Conservation (phyloP, 2,329 filamentous ascomycete species). For the Talaromyces sp. region DNA sequence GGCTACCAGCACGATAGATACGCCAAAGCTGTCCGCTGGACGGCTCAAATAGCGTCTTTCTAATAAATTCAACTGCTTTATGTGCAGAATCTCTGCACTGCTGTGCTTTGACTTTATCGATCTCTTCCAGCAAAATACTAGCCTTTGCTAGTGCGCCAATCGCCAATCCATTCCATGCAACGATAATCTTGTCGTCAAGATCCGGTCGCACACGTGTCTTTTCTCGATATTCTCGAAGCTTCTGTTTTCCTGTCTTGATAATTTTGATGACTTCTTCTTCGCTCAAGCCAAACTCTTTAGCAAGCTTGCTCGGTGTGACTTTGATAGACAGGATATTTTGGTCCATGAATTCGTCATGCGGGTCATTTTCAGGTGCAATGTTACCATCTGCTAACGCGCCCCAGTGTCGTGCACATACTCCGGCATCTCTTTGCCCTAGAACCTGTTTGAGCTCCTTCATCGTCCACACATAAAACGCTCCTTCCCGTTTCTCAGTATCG, state of each 20-base stretch:
- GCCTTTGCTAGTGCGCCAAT: slow-evolving; percentile 78
- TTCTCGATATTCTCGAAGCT: slow-evolving; percentile 68
- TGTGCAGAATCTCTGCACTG: slow-evolving; percentile 65
- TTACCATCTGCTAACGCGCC: slow-evolving; percentile 82
- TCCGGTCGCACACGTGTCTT: slow-evolving; percentile 71
- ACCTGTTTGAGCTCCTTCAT: slow-evolving; percentile 78
- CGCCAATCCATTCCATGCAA: slow-evolving; percentile 83
- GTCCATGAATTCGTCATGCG: slow-evolving; percentile 89
- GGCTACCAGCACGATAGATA: slow-evolving; percentile 64
- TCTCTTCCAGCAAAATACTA: slow-evolving; percentile 61
- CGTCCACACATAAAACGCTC: slow-evolving; percentile 94
- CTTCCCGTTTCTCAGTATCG: slow-evolving; percentile 79
- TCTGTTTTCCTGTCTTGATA: slow-evolving; percentile 63
- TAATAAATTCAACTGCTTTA: slow-evolving; percentile 69
- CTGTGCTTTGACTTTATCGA: slow-evolving; percentile 56
- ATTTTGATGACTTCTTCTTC: slow-evolving; percentile 66
- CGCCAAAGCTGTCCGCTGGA: slow-evolving; percentile 63
- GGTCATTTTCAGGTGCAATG: slow-evolving; percentile 75
- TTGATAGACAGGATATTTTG: slow-evolving; percentile 81
- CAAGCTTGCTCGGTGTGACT: slow-evolving; percentile 65
- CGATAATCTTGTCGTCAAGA: slow-evolving; percentile 83
- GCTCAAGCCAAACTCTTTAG: slow-evolving; percentile 69
- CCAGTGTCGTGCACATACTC: slow-evolving; percentile 79
- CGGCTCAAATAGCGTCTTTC: slow-evolving; percentile 67
- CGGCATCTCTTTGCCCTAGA: slow-evolving; percentile 64